Evolutionary conservation across 2,329 filamentous ascomycete genomes (phyloP).

Genomic region (Fusarium haematococcum): DNA sequence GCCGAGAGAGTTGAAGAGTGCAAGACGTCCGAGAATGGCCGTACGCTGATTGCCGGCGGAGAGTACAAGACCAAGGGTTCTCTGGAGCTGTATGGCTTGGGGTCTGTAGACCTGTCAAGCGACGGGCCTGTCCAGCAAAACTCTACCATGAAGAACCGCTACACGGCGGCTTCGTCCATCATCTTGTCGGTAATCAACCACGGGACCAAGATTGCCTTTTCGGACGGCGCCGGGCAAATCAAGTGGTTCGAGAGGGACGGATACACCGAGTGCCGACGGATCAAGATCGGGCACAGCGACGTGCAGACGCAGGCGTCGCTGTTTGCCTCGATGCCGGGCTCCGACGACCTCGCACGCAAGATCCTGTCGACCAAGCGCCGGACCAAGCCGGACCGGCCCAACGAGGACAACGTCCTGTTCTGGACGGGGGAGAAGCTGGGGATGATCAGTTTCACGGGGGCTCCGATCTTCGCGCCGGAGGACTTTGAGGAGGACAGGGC

Average conservation of each 20-base stretch:
- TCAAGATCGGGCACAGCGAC: constrained; percentile 68
- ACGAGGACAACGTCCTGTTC: constrained; percentile 78
- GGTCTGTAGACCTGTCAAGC: constrained; percentile 43
- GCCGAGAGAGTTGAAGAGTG: constrained; percentile 64
- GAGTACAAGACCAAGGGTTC: constrained; percentile 94
- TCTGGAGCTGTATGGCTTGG: constrained; percentile 84
- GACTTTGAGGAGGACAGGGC: constrained; percentile 65
- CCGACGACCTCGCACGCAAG: constrained; percentile 83
- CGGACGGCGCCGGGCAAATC: constrained; percentile 84
- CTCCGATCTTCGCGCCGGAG: constrained; percentile 60
- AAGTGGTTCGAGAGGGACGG: constrained; percentile 95
- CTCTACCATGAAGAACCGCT: constrained; percentile 78
- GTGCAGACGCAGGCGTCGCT: constrained; percentile 59
- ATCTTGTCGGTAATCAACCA: constrained; percentile 85
- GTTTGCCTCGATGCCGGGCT: constrained; percentile 64
- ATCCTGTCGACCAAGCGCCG: constrained; percentile 71
- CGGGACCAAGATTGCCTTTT: constrained; percentile 83
- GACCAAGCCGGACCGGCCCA: constrained; percentile 49
- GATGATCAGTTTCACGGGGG: constrained; percentile 72
- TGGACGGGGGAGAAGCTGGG: constrained; percentile 92
- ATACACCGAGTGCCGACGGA: constrained; percentile 67
- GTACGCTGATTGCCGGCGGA: constrained; percentile 83
- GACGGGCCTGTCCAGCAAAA: constrained; percentile 51
- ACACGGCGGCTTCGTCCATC: constrained; percentile 84
- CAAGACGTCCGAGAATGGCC: constrained; percentile 65